Evolutionary conservation across 257 asterid genomes (phyloP), one percentile per base, ranked within the genome.

Genomic region (Paraleonurus japonicus): DNA sequence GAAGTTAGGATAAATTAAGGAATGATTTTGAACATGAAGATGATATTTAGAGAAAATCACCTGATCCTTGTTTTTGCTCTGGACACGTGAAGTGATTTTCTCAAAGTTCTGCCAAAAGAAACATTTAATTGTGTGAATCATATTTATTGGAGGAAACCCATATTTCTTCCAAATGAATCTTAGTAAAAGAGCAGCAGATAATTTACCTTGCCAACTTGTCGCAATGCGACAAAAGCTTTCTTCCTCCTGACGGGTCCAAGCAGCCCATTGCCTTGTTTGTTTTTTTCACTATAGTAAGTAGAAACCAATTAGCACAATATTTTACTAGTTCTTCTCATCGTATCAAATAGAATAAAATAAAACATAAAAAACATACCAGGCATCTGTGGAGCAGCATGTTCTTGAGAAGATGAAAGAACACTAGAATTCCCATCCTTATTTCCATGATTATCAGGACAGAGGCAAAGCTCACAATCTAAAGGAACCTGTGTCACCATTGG

Each of bases 231-330:
- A 74, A 92, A 95, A 95, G 72, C 95, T 88, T 80, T 95, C 99
- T 81, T 95, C 99, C 82, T 95, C 99, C 69, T 92, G 94, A 65
- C 95, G 97, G 45, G 99, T 95, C 99, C 99, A 95, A 76, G 99
- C 99, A 81, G 99, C 99, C 99, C 99, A 95, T 81, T 88, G 98
- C 45, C 99, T 95, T 7, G 99, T 87, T 76, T 77, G 95, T 76
- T 75, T 92, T n/a, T 83, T 90, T 92, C 27, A 75, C 99, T 92
- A 57, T 50, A 69, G 61, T 61, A 27, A 79, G 33, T 22, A 22
- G 28, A 22, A 65, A 68, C 39, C 59, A 69, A 65, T 77, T 43
- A 74, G 71, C 71, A 75, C 23, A 6, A 39, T 16, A 75, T 37
- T 64, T 63, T 70, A 27, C 67, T 17, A 20, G 69, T 59, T 47